Percentiles rank a stretch among this genome's conserved stretches.
phyloP scores from a whole-genome alignment of 2,329 filamentous ascomycete genomes.

The Neoascochyta sp. region DNA sequence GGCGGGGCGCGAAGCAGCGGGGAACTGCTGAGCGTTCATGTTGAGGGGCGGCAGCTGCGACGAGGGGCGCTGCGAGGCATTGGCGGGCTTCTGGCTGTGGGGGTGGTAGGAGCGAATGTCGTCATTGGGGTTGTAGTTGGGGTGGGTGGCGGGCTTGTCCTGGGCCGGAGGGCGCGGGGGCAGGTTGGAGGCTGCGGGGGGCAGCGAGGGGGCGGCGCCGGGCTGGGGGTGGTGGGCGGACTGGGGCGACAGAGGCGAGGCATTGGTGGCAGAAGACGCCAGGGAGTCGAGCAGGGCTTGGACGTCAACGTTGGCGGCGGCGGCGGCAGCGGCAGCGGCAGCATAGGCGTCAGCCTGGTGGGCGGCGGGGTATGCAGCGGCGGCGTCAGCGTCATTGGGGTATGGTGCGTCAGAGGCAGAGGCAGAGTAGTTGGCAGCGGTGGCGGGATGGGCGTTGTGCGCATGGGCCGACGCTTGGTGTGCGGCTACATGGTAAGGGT shows the following conservation, averaged over 20 bases:
- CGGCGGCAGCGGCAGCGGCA: slow-evolving; percentile 23
- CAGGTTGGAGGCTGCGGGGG: slow-evolving; percentile 41
- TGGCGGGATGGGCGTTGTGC: slow-evolving; percentile 18
- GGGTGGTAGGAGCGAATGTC: slow-evolving; percentile 51
- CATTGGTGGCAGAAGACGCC: slow-evolving; percentile 32
- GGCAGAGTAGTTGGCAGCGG: slow-evolving; percentile 33
- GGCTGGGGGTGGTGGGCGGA: slow-evolving; percentile 29
- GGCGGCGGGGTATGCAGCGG: slow-evolving; percentile 30
- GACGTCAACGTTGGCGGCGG: slow-evolving; percentile 41
- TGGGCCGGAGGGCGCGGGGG: slow-evolving; percentile 49
- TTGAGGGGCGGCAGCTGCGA: slow-evolving; percentile 27
- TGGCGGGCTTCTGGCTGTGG: slow-evolving; percentile 41
- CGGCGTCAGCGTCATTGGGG: slow-evolving; percentile 32
- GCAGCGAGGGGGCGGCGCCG: slow-evolving; percentile 35
- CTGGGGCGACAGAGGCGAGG: slow-evolving; percentile 28
- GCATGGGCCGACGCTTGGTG: slow-evolving; percentile 22
- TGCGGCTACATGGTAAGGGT: slow-evolving; percentile 17
- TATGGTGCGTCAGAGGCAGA: slow-evolving; percentile 30
- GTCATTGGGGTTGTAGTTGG: slow-evolving; percentile 47
- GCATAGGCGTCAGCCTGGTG: slow-evolving; percentile 37
- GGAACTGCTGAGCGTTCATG: slow-evolving; percentile 13
- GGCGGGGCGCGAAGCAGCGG: slow-evolving; percentile 17
- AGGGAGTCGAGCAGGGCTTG: slow-evolving; percentile 47
- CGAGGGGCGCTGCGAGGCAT: slow-evolving; percentile 27
- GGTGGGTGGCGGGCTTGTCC: slow-evolving; percentile 47